These are phyloP conservation scores for Beauveria australis DNA, from an alignment of 2,329 filamentous ascomycete genomes.

Conservation along the genomic window DNA sequence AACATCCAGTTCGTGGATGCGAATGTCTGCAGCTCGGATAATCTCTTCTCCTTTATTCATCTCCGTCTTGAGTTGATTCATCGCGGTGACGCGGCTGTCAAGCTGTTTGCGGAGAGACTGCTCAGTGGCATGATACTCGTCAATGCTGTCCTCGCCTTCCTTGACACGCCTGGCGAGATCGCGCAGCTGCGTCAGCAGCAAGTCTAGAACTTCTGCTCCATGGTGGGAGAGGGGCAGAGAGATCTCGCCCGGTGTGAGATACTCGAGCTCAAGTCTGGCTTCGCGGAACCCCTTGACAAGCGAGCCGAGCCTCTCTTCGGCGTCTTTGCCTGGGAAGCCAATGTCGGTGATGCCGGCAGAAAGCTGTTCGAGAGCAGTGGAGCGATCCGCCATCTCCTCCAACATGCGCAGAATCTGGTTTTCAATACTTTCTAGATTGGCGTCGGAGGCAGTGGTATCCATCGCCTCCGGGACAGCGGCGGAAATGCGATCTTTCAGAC, in stretches of 20 bases:
- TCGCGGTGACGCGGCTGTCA: constrained; percentile 40
- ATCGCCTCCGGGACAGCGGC: constrained; percentile 11
- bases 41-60: constrained; percentile 26
- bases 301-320: constrained; percentile 38
- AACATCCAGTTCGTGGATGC: constrained; percentile 39
- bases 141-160: constrained; percentile 46
- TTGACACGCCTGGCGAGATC: constrained; percentile 37
- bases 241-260: constrained; percentile 52
- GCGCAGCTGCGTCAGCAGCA: constrained; percentile 43
- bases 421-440: constrained; percentile 29
- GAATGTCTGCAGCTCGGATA: constrained; percentile 29
- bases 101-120: constrained; percentile 49
- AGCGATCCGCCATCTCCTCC: constrained; percentile 39
- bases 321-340: constrained; percentile 42
- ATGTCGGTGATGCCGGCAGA: constrained; percentile 37
- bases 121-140: constrained; percentile 53
- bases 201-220: constrained; percentile 47
- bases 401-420: constrained; percentile 34
- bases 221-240: constrained; percentile 42
- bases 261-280: constrained; percentile 54
- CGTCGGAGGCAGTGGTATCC: constrained; percentile 10
- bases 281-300: constrained; percentile 44
- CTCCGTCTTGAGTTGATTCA: constrained; percentile 39
- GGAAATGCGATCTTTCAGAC: constrained; percentile 29
- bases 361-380: constrained; percentile 37